Evolutionary conservation across 148 eudicot genomes (phyloP).

Genomic region (Rhododendron ovatum): DNA sequence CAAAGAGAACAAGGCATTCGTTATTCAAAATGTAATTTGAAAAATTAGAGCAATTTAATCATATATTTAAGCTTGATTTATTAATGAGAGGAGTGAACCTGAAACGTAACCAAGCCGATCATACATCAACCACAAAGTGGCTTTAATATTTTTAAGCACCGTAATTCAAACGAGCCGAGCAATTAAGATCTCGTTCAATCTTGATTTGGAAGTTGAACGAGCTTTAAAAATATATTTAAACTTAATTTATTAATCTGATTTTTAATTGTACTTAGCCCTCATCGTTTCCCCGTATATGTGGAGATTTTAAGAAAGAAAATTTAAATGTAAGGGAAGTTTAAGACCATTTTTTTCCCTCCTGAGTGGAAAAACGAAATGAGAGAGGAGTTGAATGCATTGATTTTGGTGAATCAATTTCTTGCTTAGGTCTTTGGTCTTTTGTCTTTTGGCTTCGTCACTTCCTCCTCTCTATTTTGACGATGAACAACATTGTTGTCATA

Average conservation of each 20-base stretch:
- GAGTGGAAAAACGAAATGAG: neutral
- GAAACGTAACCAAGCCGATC: neutral
- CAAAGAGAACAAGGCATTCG: too few species aligned
- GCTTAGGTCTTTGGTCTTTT: too few species aligned
- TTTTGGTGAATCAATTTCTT: too few species aligned
- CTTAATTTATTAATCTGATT: neutral
- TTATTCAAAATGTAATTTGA: neutral
- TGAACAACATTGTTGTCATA: too few species aligned
- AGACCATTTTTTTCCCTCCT: neutral
- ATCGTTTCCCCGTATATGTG: too few species aligned
- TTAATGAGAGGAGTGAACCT: neutral
- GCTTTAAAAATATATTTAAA: neutral
- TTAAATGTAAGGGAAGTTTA: neutral
- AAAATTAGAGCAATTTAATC: too few species aligned
- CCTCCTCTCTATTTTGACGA: neutral
- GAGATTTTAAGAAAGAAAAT: too few species aligned
- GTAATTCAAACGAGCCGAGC: neutral
- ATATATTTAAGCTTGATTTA: neutral
- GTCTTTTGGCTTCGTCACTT: neutral
- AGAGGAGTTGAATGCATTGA: neutral
- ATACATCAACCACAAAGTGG: neutral
- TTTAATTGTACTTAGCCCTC: neutral
- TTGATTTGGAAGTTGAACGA: neutral
- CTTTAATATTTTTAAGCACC: neutral
- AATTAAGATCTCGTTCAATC: too few species aligned